Evolutionary conservation across 1,139 yeast genomes (phyloP).

Genomic region (Taphrina sp.): DNA sequence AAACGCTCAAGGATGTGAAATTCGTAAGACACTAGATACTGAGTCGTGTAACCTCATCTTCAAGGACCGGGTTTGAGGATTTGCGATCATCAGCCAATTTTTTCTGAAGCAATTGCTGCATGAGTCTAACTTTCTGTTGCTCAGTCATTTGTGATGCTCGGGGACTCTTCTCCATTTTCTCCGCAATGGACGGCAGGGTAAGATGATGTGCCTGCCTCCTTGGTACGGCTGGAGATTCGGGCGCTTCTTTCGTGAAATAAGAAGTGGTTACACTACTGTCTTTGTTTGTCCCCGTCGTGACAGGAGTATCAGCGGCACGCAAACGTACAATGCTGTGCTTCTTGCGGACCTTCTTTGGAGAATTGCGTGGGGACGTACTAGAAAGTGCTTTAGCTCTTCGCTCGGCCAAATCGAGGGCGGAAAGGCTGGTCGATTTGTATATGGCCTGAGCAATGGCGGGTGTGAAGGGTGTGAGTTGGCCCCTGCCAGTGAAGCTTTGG

Average conservation of each 20-base stretch:
- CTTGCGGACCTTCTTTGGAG: conserved; percentile 13
- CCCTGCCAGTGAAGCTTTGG: conserved; percentile 26
- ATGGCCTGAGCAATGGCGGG: conserved; percentile 58
- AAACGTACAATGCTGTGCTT: conserved; percentile 23
- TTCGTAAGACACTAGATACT: too few relatives aligned
- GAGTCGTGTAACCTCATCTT: conserved; percentile 3
- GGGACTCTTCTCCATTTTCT: conserved; percentile 9
- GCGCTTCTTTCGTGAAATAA: conserved; percentile 17
- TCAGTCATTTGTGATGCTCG: conserved; percentile 5
- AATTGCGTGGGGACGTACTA: conserved; percentile 8
- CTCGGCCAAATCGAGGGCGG: conserved; percentile 33
- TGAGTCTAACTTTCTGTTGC: conserved; percentile 15
- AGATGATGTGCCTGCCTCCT: neutral
- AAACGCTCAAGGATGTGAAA: too few relatives aligned
- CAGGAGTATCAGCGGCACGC: conserved; percentile 2
- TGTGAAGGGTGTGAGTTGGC: conserved; percentile 49
- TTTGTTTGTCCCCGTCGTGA: neutral
- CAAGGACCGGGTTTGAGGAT: conserved; percentile 1
- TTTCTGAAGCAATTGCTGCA: conserved; percentile 20
- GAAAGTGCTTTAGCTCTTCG: conserved; percentile 16
- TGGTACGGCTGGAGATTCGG: conserved; percentile 7
- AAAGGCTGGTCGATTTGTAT: conserved; percentile 49
- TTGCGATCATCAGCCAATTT: conserved; percentile 8
- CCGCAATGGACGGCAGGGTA: conserved; percentile 1
- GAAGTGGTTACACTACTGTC: neutral